phyloP scores from a whole-genome alignment of 2,329 filamentous ascomycete species.

The Proliferodiscus dingleyae region DNA sequence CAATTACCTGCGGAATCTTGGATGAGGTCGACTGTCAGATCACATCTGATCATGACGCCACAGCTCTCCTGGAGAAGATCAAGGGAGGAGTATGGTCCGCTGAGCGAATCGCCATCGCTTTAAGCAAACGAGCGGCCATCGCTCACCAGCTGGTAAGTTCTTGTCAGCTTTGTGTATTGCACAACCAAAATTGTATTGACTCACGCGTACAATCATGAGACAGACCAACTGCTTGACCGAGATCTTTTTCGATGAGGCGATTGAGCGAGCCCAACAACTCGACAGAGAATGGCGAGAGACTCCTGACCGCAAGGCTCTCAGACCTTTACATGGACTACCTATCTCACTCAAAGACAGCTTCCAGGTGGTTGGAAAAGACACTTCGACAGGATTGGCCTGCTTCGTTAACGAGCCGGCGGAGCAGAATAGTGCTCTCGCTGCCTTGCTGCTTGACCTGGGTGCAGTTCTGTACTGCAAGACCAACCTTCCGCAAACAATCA shows the following conservation, averaged over 20 bases:
- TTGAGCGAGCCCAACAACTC: slow-evolving; percentile 37
- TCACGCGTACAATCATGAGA: too few species aligned
- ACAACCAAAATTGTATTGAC: too few species aligned
- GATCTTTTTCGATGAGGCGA: slow-evolving; percentile 43
- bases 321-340: slow-evolving; percentile 56
- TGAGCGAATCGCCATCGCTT: slow-evolving; percentile 38
- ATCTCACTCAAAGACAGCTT: slow-evolving; percentile 56
- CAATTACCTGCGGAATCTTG: slow-evolving; percentile 19
- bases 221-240: slow-evolving; percentile 40
- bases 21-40: slow-evolving; percentile 14
- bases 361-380: slow-evolving; percentile 45
- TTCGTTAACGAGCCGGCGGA: slow-evolving; percentile 47
- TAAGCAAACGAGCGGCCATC: slow-evolving; percentile 45
- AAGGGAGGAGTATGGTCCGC: slow-evolving; percentile 19
- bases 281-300: slow-evolving; percentile 41
- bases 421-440: slow-evolving; percentile 49
- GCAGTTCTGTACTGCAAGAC: slow-evolving; percentile 89
- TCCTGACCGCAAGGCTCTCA: slow-evolving; percentile 37
- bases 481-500: slow-evolving; percentile 69
- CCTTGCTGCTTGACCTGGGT: slow-evolving; percentile 67
- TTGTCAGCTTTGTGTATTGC: too few species aligned
- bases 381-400: slow-evolving; percentile 49
- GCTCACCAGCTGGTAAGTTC: slow-evolving; percentile 41
- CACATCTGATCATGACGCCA: slow-evolving; percentile 22
- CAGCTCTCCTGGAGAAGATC: slow-evolving; percentile 20